phyloP scores from a whole-genome alignment of 2,329 filamentous ascomycete genomes.

The Endoconidiophora polonica region DNA sequence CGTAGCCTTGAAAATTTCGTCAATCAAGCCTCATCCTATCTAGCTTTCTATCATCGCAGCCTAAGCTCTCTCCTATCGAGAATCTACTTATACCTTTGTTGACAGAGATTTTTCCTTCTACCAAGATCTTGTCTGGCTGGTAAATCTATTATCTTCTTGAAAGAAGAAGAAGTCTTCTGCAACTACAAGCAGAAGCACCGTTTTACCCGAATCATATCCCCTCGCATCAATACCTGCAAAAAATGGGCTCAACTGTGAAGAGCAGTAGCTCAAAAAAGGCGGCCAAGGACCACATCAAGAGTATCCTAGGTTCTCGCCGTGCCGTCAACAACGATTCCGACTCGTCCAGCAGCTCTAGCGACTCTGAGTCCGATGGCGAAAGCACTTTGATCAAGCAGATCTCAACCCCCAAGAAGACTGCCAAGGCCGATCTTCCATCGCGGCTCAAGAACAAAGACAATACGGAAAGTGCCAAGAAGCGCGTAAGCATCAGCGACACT shows the following conservation, averaged over 20 bases:
- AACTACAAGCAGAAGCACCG: too few relatives aligned
- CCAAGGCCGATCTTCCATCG: slow-evolving; percentile 12
- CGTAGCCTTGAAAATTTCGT: too few relatives aligned
- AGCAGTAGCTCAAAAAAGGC: slow-evolving; percentile 11
- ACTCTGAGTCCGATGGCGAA: slow-evolving; percentile 17
- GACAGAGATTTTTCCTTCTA: too few relatives aligned
- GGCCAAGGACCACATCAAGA: slow-evolving; percentile 14
- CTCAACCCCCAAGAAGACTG: slow-evolving; percentile 14
- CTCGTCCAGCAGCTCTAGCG: slow-evolving; percentile 19
- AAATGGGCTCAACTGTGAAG: neutral
- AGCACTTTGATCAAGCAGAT: slow-evolving; percentile 11
- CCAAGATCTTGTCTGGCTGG: too few relatives aligned
- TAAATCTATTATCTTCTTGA: too few relatives aligned
- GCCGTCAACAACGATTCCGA: slow-evolving; percentile 14
- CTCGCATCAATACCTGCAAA: too few relatives aligned
- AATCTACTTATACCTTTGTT: too few relatives aligned
- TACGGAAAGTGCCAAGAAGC: slow-evolving; percentile 5
- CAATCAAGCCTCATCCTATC: too few relatives aligned
- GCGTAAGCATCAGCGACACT: slow-evolving; percentile 5
- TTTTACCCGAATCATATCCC: neutral
- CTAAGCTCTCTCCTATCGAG: too few relatives aligned
- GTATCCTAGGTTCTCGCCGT: slow-evolving; percentile 14
- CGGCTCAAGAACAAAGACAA: slow-evolving; percentile 4
- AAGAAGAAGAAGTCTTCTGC: too few relatives aligned
- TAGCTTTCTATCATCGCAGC: too few relatives aligned